Evolutionary conservation across 805 yeast genomes (phyloP).

Genomic region (Metschnikowia kofuensis): DNA sequence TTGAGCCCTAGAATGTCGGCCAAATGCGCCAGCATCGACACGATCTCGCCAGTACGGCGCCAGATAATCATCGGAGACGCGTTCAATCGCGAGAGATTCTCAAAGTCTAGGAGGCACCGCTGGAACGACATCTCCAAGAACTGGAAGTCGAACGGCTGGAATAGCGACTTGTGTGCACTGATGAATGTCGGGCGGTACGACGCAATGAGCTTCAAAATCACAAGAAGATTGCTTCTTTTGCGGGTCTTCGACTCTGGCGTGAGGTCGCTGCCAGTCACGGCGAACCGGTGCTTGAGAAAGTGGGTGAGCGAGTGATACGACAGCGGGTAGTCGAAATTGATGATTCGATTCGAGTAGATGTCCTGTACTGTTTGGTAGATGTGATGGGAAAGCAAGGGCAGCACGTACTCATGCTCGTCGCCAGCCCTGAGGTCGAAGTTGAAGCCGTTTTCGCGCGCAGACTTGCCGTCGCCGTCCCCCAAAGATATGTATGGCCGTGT

Average conservation of each 20-base stretch:
- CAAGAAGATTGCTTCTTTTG: slow-evolving; percentile 33
- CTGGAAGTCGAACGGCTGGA: slow-evolving; percentile 65
- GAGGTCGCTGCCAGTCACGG: slow-evolving; percentile 42
- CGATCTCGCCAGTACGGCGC: slow-evolving; percentile 85
- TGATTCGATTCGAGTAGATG: slow-evolving; percentile 44
- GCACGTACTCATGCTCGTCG: slow-evolving; percentile 42
- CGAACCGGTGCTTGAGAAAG: slow-evolving; percentile 53
- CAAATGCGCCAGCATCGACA: slow-evolving; percentile 73
- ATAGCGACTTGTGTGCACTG: slow-evolving; percentile 66
- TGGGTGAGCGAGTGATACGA: slow-evolving; percentile 59
- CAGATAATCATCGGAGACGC: slow-evolving; percentile 82
- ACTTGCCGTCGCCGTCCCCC: slow-evolving; percentile 21
- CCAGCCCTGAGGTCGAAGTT: slow-evolving; percentile 10
- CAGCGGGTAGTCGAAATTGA: slow-evolving; percentile 59
- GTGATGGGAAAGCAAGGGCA: slow-evolving; percentile 57
- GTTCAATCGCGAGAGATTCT: slow-evolving; percentile 45
- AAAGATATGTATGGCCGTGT: slow-evolving; percentile 43
- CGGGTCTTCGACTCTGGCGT: slow-evolving; percentile 25
- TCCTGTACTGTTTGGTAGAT: slow-evolving; percentile 50
- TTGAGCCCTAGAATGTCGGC: slow-evolving; percentile 66
- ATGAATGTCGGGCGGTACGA: slow-evolving; percentile 74
- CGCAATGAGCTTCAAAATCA: slow-evolving; percentile 57
- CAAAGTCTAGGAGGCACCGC: slow-evolving; percentile 43
- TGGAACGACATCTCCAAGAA: slow-evolving; percentile 47
- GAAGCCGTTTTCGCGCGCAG: slow-evolving; percentile 10